Evolutionary conservation across 768 basidiomycete genomes (phyloP), one percentile per base, ranked within the genome.

Genomic region (Punctularia strigosozonata): DNA sequence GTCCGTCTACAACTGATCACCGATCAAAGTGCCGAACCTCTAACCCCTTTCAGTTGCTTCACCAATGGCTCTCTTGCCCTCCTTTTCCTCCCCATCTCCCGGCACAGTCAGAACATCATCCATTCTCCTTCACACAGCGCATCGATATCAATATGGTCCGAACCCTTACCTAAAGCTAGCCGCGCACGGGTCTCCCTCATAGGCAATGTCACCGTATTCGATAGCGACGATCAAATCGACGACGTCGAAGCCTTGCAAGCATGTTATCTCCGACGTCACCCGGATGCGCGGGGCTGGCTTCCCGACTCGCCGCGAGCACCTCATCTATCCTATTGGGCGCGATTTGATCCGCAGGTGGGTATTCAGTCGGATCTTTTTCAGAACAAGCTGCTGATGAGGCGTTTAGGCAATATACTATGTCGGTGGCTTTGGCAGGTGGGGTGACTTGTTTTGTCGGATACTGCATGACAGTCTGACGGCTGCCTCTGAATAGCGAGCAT

Each of bases 71-170:
- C 71, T n/a, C 57, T 75, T 39, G 58, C 67, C 3, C 55, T 75
- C 15, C 51, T 75, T 25, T 64, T 73, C 48, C 58, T 75, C 36
- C 68, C 70, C 13, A 73, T 73, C 39, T 71, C 71, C n/a, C 64
- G 65, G 33, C 69, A 72, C 47, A 65, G 64, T 47, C 60, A 62
- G 50, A 73, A 75, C 50, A 62, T 75, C 28, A 48, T 70, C 17
- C 55, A 51, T 18, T 61, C 65, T 3, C 47, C 59, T 4, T 43
- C 48, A 4, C 67, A 63, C 37, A 42, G 60, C 6, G 70, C 69
- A 4, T 69, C 70, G 4, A 58, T 73, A 38, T 64, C 69, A 5
- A 51, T 72, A 22, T 56, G 57, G 40, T 53, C 59, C 24, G 54
- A 53, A 12, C 55, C 51, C 4, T n/a, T n/a, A n/a, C 68, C 69